Base-by-base conservation (phyloP, 805 yeast genomes). In the Pichia scutulata region DNA sequence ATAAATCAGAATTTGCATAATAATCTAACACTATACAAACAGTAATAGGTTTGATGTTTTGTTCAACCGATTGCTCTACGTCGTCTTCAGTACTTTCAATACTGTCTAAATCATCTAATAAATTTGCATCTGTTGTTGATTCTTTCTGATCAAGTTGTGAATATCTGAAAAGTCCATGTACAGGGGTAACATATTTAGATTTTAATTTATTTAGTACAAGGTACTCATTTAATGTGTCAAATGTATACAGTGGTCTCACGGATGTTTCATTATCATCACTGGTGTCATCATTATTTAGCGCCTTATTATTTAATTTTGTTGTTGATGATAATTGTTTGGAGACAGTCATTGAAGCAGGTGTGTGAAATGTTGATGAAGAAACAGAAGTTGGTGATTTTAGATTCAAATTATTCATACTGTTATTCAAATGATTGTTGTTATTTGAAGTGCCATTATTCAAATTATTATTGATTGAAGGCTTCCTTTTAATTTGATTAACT, bases 1-100 rank as follows among this genome's bases (percentile, higher is more conserved):
- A 57, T 25, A 78, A 62, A 57, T 78, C 84, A 3, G 82, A 81
- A 53, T 71, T 57, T 24, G 66, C 60, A 59, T 70, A 76, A 57
- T 60, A 75, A 14, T 76, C 76, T 24, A 71, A 50, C 12, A 76
- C 60, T 5, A 78, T 55, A 13, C 74, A 69, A 30, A 56, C 33
- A 43, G 22, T 48, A 30, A 14, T 30, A 0, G 47, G 45, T n/a
- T 39, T 39, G 13, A 16, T 30, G 37, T 43, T 48, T 14, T 39
- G n/a, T 22, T 41, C 46, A 21, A 39, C 19, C 7, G 28, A 26
- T 14, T 45, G 22, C 2, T 43, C 42, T 19, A 10, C 26, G 8
- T 37, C 26, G 4, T 21, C 48, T 3, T 39, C 42, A 24, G 8
- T 9, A 16, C 7, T 36, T 22, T 41, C 23, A 24, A 42, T 39